Conservation (phyloP, 305 asterid species). For the Fraxinus albicans region DNA sequence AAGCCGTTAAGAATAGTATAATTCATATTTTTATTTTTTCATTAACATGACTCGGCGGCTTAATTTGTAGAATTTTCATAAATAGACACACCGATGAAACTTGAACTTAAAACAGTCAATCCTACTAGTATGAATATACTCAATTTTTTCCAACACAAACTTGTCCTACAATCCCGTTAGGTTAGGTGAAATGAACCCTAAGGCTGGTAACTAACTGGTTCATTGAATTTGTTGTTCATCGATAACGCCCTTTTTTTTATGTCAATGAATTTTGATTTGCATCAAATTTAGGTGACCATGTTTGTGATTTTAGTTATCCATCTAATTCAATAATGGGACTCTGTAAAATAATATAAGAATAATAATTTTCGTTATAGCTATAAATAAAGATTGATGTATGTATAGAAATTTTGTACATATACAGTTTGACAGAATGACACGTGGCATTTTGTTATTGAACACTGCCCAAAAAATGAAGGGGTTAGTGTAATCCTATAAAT, state of each 20-base stretch:
- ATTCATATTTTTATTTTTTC: no score
- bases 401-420: no score
- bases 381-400: no score
- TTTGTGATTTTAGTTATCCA: background rate
- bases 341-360: no score
- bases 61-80: background rate
- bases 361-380: no score
- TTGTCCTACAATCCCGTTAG: background rate
- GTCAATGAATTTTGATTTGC: background rate
- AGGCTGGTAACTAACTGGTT: background rate
- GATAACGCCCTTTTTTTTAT: background rate
- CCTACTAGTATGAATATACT: background rate
- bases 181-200: background rate
- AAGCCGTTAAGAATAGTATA: no score
- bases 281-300: background rate
- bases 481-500: no score
- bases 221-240: constrained; percentile 10
- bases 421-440: no score
- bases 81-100: background rate
- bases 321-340: no score
- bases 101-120: background rate
- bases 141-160: background rate
- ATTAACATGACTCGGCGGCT: background rate
- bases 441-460: no score
- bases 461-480: no score